Conservation (phyloP, 345 rosid species). For the Raphanus sativus region DNA sequence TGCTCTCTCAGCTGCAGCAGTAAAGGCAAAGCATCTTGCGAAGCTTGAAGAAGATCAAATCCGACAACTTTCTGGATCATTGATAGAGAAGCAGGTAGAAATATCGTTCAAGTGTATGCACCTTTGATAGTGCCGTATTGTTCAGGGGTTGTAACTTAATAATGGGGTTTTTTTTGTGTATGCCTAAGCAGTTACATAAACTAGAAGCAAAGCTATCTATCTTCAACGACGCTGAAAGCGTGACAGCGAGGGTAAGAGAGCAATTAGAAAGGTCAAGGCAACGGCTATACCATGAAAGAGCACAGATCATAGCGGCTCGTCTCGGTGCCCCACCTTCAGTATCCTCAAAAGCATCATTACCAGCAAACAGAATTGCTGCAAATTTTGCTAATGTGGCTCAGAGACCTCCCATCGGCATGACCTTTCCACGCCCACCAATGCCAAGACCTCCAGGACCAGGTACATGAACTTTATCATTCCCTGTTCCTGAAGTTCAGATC, state of each 20-base stretch:
- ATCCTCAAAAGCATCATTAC: constrained; percentile 55
- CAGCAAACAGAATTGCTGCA: constrained; percentile 71
- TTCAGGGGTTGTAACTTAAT: constrained; percentile 1
- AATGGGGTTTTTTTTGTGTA: background rate
- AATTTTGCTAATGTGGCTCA: constrained; percentile 59
- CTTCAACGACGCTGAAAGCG: constrained; percentile 75
- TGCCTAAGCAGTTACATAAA: constrained; percentile 67
- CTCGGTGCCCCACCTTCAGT: constrained; percentile 67
- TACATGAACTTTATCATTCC: background rate
- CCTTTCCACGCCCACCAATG: constrained; percentile 66
- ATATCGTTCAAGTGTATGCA: constrained; percentile 2
- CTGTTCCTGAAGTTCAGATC: constrained; percentile 44
- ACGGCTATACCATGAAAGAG: constrained; percentile 84
- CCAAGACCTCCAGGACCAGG: constrained; percentile 46
- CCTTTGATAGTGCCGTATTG: background rate
- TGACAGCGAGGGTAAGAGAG: constrained; percentile 70
- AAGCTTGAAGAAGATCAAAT: constrained; percentile 86
- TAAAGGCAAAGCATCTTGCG: constrained; percentile 85
- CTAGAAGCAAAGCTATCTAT: constrained; percentile 77
- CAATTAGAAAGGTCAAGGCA: constrained; percentile 92
- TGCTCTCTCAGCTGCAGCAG: constrained; percentile 92
- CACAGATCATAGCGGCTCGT: constrained; percentile 89
- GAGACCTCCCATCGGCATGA: constrained; percentile 68
- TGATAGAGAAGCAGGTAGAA: constrained; percentile 91
- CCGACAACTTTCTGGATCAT: constrained; percentile 61